phyloP scores from a whole-genome alignment of 768 basidiomycete species.

The Pisolithus albus region DNA sequence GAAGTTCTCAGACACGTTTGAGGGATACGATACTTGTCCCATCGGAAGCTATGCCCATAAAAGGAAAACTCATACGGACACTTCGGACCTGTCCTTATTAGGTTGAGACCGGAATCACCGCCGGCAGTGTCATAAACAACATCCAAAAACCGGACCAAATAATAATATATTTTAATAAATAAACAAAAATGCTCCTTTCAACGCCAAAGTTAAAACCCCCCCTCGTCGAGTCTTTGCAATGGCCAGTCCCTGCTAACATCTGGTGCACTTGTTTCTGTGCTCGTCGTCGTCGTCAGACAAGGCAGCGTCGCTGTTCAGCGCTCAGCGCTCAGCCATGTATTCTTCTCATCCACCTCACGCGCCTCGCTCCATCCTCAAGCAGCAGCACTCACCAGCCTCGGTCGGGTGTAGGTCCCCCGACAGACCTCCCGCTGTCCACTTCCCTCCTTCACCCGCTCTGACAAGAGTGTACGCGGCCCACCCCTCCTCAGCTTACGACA shows the following conservation, averaged over 20 bases:
- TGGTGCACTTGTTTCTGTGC: too few species aligned
- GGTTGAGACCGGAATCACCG: neutral
- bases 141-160: constrained; percentile 7
- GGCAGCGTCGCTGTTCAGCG: neutral
- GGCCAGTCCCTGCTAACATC: constrained; percentile 11
- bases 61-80: neutral
- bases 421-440: constrained; percentile 41
- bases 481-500: constrained; percentile 56
- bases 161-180: neutral
- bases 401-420: constrained; percentile 15
- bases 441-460: constrained; percentile 35
- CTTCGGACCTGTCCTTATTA: neutral
- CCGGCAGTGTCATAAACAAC: neutral
- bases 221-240: constrained; percentile 1
- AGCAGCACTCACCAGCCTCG: constrained; percentile 17
- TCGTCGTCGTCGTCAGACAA: neutral
- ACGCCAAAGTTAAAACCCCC: constrained; percentile 1
- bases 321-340: constrained; percentile 12
- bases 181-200: constrained; percentile 4
- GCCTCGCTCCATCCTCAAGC: constrained; percentile 56
- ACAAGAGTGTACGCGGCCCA: constrained; percentile 36
- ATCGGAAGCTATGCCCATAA: neutral
- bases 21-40: constrained; percentile 3
- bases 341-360: neutral
- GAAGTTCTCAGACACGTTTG: constrained; percentile 13